A percentile compares a stretch with the other conserved stretches of the same genome.
phyloP scores from a whole-genome alignment of 305 asterid genomes.

The Fraxinus sp. region DNA sequence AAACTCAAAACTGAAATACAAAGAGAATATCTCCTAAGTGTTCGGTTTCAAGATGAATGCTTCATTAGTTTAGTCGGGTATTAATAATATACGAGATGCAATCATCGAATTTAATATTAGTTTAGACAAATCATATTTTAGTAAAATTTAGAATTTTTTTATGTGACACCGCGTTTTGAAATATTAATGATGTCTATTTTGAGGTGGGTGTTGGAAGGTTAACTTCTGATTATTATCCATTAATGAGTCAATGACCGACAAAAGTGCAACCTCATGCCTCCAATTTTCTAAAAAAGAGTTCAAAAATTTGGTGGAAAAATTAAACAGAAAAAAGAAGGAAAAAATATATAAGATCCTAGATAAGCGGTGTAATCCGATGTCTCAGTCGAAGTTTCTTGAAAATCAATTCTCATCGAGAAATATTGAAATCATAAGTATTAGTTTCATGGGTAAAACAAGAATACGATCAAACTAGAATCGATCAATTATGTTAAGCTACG shows the following conservation, averaged over 20 bases:
- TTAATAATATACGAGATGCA: neutral
- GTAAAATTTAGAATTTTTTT: neutral
- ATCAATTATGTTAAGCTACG: no score
- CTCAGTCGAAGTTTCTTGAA: neutral
- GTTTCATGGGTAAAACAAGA: neutral
- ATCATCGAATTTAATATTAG: neutral
- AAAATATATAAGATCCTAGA: neutral
- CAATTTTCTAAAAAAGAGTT: neutral
- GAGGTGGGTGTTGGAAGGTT: neutral
- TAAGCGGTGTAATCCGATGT: neutral
- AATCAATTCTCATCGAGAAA: neutral
- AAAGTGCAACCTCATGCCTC: neutral
- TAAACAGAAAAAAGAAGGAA: neutral
- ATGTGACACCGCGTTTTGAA: neutral
- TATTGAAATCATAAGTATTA: neutral
- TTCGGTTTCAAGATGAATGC: neutral
- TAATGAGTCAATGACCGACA: neutral
- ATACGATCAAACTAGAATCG: neutral
- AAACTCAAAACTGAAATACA: no score
- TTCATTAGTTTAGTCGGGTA: neutral
- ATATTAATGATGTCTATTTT: neutral
- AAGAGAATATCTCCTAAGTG: neutral
- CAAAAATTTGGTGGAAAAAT: neutral
- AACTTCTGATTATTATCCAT: neutral
- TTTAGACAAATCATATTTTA: neutral